Evolutionary conservation across 495 filamentous ascomycete genomes (phyloP), one percentile per base, ranked within the genome.

Genomic region (Opeltia flavorubescens): DNA sequence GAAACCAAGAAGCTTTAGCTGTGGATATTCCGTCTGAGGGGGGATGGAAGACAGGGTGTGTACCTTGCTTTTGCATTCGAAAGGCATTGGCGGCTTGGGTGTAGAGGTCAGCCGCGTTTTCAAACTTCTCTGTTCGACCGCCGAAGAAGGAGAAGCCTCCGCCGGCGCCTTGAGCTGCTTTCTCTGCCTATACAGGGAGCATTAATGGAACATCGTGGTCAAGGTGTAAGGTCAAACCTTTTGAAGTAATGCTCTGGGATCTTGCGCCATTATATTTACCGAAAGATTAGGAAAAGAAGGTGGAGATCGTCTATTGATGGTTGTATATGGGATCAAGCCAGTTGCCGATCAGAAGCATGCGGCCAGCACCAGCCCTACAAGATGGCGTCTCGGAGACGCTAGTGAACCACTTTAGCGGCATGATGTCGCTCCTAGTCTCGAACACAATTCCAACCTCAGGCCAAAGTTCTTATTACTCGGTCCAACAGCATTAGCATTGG

Each of bases 31-130:
- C 15, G 0, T 18, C 3, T 17, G 35, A 21, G 17, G 18, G 18
- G 4, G 26, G 25, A 8, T 7, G 23, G 31, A n/a, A 12, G 25
- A 33, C 5, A 8, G 38, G 8, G 27, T 26, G 58, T 66, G 39
- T 62, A 81, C 81, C 78, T 59, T 76, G 68, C 59, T 81, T 78
- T 62, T 84, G 76, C 60, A 83, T 71, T 51, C 78, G 70, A 60
- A 86, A 94, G 25, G 80, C 81, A 66, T 89, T 89, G 45, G 79
- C 88, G 28, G 86, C 86, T 54, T 87, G 76, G 36, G 74, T 72
- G 56, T 84, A 94, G 40, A 89, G 67, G 52, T 91, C 82, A 44
- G 83, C 83, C 8, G 86, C 87, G 66, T 74, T 75, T 63, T 89
- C 82, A 51, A 79, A 86, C 61, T 95, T 94, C 52, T 94, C 87